Percentiles rank a stretch among this genome's conserved stretches.
Evolutionary conservation across 2,329 filamentous ascomycete species (phyloP).

Genomic region (Cladosporium colombiae): DNA sequence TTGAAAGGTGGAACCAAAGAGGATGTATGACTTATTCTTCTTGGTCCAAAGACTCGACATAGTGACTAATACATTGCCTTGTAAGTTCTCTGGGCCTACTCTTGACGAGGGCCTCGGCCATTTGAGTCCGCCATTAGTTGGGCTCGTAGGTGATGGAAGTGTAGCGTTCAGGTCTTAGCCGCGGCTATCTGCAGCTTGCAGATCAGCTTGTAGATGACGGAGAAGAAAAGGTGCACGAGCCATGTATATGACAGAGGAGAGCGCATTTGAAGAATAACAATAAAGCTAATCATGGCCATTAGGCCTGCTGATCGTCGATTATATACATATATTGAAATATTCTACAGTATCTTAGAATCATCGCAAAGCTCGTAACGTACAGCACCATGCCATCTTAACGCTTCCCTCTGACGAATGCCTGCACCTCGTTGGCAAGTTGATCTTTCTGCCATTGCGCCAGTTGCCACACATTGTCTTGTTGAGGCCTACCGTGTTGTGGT

Average conservation of each 20-base stretch:
- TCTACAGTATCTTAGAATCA: not conserved
- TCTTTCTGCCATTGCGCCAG: not conserved
- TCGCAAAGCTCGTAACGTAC: not conserved
- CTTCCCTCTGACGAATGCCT: conserved; percentile 4
- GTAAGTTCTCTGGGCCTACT: not conserved
- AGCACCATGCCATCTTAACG: not conserved
- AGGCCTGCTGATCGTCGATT: not conserved
- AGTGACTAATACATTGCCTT: not conserved
- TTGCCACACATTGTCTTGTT: conserved; percentile 8
- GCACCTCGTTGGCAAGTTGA: conserved; percentile 15
- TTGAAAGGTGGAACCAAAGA: conserved; percentile 27
- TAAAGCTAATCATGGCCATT: not conserved
- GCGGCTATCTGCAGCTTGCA: conserved; percentile 9
- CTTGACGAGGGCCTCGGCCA: not conserved
- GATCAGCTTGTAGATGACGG: not conserved
- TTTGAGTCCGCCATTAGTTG: not conserved
- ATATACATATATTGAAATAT: not conserved
- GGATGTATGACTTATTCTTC: conserved; percentile 27
- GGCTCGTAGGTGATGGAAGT: not conserved
- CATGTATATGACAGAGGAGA: not conserved
- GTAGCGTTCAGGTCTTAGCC: conserved; percentile 3
- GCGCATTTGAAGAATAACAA: not conserved
- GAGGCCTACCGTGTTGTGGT: too few species aligned
- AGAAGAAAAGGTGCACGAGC: not conserved
- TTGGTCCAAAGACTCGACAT: conserved; percentile 26